These are phyloP conservation scores for Pyrenophora teres DNA, from an alignment of 2,329 filamentous ascomycete genomes.

Conservation along the genomic window DNA sequence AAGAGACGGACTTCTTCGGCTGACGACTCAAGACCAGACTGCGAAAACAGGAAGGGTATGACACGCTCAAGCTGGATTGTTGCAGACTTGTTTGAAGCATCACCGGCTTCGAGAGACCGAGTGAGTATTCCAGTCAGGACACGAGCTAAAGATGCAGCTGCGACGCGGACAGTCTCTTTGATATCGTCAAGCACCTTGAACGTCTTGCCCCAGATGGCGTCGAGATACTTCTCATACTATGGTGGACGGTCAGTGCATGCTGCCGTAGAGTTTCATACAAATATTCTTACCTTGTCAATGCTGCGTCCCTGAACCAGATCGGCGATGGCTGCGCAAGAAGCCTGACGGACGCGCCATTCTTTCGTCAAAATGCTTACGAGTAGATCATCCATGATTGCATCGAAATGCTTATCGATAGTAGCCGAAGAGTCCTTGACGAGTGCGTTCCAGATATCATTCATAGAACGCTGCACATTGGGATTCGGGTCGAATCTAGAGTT, in stretches of 20 bases:
- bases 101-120: constrained; percentile 80
- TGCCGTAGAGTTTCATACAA: neutral
- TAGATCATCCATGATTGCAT: constrained; percentile 85
- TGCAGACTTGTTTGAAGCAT: constrained; percentile 67
- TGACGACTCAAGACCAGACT: constrained; percentile 85
- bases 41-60: constrained; percentile 86
- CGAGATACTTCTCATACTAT: constrained; percentile 80
- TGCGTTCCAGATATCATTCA: constrained; percentile 97
- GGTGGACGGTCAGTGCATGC: constrained; percentile 10
- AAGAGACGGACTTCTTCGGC: constrained; percentile 87
- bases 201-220: constrained; percentile 81
- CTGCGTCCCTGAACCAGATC: constrained; percentile 84
- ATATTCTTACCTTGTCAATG: constrained; percentile 48
- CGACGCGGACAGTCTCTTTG: constrained; percentile 82
- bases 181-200: constrained; percentile 96
- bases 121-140: constrained; percentile 84
- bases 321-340: constrained; percentile 85
- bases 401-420: constrained; percentile 80
- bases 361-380: constrained; percentile 83
- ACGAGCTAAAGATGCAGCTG: constrained; percentile 81
- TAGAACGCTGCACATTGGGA: constrained; percentile 86
- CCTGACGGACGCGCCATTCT: constrained; percentile 92
- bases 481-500: constrained; percentile 78
- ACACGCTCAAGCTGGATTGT: constrained; percentile 82
- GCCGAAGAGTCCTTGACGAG: constrained; percentile 85